Evolutionary conservation across 108 stramenopile species (phyloP).

Genomic region (Conticribra weissflogii): DNA sequence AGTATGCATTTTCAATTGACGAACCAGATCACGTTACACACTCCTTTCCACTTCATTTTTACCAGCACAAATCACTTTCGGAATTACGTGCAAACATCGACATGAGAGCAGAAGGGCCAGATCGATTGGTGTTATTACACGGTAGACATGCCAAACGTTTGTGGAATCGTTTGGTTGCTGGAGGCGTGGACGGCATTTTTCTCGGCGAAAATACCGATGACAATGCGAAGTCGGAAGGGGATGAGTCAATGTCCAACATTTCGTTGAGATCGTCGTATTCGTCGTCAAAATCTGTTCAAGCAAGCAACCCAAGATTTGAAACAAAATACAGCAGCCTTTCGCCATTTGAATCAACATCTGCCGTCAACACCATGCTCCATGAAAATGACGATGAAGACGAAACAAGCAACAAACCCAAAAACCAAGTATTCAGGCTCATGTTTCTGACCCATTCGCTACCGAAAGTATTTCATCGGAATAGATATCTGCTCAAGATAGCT

Average conservation of each 20-base stretch:
- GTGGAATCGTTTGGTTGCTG: constrained; percentile 33
- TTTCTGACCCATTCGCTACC: constrained; percentile 39
- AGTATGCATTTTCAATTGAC: neutral
- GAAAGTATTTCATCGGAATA: constrained; percentile 12
- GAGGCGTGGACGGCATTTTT: constrained; percentile 8
- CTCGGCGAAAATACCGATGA: neutral
- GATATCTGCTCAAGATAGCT: constrained; percentile 27
- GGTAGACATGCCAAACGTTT: constrained; percentile 35
- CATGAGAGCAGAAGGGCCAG: constrained; percentile 4
- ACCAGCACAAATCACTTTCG: constrained; percentile 19
- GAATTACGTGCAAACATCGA: constrained; percentile 19
- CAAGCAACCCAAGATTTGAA: constrained; percentile 13
- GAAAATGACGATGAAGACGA: neutral
- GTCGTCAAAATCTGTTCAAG: constrained; percentile 17
- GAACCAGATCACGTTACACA: neutral
- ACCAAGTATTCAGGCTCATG: constrained; percentile 25
- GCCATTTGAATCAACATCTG: constrained; percentile 14
- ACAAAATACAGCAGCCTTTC: constrained; percentile 21
- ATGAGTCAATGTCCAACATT: constrained; percentile 21
- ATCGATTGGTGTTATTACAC: constrained; percentile 30
- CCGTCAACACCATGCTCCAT: constrained; percentile 8
- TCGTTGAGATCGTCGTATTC: constrained; percentile 34
- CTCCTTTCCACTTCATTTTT: constrained; percentile 37
- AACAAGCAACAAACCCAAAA: neutral
- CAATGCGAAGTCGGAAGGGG: neutral